Evolutionary conservation across 306 rosid species (phyloP), one percentile per base, ranked within the genome.

Genomic region (Vigna nakashimae): DNA sequence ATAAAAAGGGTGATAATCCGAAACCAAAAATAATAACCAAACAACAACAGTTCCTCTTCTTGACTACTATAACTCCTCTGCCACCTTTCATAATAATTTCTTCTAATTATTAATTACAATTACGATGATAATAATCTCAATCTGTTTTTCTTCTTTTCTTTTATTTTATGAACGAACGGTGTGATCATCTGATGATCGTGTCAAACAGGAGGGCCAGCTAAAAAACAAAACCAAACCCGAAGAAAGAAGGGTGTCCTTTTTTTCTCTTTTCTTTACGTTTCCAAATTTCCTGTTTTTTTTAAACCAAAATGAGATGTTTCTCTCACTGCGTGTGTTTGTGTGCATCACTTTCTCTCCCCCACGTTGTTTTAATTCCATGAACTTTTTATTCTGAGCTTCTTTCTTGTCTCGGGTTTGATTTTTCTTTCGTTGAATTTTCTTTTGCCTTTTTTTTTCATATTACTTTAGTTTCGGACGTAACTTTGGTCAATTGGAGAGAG

Each of bases 31-130:
- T 76, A 81, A 86, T 77, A 81, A 84, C 51, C 64, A 67, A 82
- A 76, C 75, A 66, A 74, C 86, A 88, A 90, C 96, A 86, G 87
- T 82, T 42, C 42, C 78, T 79, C 88, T 72, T 88, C 88, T 74
- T 87, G 85, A 87, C 50, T 84, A 87, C 79, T 69, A 79, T 77
- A 88, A 89, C 84, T 82, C 90, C 85, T 83, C 85, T 86, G 80
- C 89, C 89, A 84, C 92, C 88, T 88, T 87, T 87, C 92, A 90
- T 92, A 83, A 82, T 88, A 82, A 85, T 86, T 76, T 74, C 60
- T 57, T 82, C 74, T 82, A 65, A 36, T 71, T 84, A 22, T 28
- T 40, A 63, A 58, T 58, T 17, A 65, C 15, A 14, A 51, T 45
- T 11, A 28, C 15, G 34, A 10, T 38, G 40, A 26, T 57, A 53